These are phyloP conservation scores for Mycena albidolilacea DNA, from an alignment of 768 basidiomycete species.

Conservation along the genomic window DNA sequence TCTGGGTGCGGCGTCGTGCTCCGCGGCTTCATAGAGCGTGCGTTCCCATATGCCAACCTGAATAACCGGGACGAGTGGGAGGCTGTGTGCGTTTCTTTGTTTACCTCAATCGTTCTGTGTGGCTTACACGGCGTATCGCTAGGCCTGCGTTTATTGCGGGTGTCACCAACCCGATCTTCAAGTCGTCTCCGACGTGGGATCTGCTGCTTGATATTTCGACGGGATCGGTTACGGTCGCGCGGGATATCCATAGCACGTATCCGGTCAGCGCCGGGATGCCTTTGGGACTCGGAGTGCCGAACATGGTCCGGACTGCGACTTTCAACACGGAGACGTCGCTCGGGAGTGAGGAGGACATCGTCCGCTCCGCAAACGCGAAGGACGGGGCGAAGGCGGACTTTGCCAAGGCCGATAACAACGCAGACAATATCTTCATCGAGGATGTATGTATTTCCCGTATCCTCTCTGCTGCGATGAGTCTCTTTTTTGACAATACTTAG, in stretches of 20 bases:
- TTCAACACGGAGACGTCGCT: slow-evolving; percentile 75
- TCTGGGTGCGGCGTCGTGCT: slow-evolving; percentile 91
- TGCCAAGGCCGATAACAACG: slow-evolving; percentile 70
- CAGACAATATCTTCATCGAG: slow-evolving; percentile 92
- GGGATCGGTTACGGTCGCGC: slow-evolving; percentile 89
- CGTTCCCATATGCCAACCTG: slow-evolving; percentile 96
- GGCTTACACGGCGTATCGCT: slow-evolving; percentile 19
- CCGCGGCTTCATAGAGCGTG: slow-evolving; percentile 89
- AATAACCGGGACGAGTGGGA: slow-evolving; percentile 92
- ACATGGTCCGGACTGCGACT: slow-evolving; percentile 70
- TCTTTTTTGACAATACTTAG: slow-evolving; percentile 56
- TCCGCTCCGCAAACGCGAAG: slow-evolving; percentile 63
- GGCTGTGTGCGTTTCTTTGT: slow-evolving; percentile 73
- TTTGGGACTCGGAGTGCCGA: slow-evolving; percentile 52
- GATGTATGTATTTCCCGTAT: slow-evolving; percentile 73
- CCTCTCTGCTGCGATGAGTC: background rate
- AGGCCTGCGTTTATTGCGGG: slow-evolving; percentile 97
- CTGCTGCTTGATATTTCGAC: slow-evolving; percentile 92
- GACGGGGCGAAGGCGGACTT: slow-evolving; percentile 73
- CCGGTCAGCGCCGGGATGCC: slow-evolving; percentile 61
- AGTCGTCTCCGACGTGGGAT: slow-evolving; percentile 91
- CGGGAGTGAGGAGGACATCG: slow-evolving; percentile 80
- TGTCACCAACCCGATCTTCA: slow-evolving; percentile 97
- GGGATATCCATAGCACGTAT: slow-evolving; percentile 79
- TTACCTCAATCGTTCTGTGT: slow-evolving; percentile 19